phyloP scores from a whole-genome alignment of 768 basidiomycete genomes.

The Leucocoprinus leucothites region DNA sequence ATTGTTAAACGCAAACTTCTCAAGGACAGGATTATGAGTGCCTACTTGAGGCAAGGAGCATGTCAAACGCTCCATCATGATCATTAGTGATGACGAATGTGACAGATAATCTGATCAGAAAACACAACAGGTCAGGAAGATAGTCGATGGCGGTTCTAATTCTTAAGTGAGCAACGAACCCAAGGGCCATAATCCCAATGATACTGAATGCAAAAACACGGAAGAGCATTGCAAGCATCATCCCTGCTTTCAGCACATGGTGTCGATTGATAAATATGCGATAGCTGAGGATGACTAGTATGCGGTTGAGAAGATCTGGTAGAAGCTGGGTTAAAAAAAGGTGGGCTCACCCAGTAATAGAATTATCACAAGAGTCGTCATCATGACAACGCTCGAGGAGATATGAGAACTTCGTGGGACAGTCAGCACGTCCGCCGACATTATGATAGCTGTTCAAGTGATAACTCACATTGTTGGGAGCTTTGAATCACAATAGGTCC shows the following conservation, averaged over 20 bases:
- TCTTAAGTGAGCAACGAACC: constrained; percentile 16
- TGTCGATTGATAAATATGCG: constrained; percentile 23
- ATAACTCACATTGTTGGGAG: constrained; percentile 19
- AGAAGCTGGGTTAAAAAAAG: neutral
- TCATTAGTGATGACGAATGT: constrained; percentile 20
- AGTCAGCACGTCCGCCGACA: neutral
- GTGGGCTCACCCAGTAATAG: constrained; percentile 18
- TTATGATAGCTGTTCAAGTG: too few relatives aligned
- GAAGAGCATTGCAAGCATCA: constrained; percentile 21
- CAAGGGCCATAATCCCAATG: constrained; percentile 23
- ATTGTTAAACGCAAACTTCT: neutral
- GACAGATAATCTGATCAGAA: constrained; percentile 17
- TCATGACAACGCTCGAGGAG: constrained; percentile 22
- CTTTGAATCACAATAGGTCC: constrained; percentile 27
- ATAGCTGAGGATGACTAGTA: constrained; percentile 20
- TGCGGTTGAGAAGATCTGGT: neutral
- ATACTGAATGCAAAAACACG: constrained; percentile 28
- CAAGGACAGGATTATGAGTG: neutral
- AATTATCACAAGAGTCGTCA: constrained; percentile 19
- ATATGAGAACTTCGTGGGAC: constrained; percentile 22
- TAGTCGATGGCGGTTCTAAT: neutral
- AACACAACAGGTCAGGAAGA: neutral
- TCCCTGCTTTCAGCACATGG: constrained; percentile 13
- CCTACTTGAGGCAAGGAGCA: constrained; percentile 22
- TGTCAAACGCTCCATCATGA: constrained; percentile 21